Percentiles rank a stretch among this genome's conserved stretches.
Evolutionary conservation across 169 alveolate genomes (phyloP).

Genomic region (Plasmodium adleri): DNA sequence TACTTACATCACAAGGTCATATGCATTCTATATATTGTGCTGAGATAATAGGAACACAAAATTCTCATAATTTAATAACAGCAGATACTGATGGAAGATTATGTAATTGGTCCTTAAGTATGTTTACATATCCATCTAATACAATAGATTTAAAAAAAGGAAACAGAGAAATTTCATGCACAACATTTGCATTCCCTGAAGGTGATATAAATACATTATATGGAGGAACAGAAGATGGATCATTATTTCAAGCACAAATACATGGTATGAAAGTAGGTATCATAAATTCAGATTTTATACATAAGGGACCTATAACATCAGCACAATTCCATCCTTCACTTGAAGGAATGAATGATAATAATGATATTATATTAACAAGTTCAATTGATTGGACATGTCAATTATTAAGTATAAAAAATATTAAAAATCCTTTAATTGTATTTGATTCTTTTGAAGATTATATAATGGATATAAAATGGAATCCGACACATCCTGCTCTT

Average conservation of each 20-base stretch:
- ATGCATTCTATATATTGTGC: slow-evolving; percentile 89
- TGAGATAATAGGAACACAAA: slow-evolving; percentile 92
- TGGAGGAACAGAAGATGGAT: slow-evolving; percentile 77
- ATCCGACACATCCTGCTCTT: slow-evolving; percentile 70
- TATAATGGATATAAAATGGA: slow-evolving; percentile 90
- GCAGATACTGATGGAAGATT: slow-evolving; percentile 91
- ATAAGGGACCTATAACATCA: slow-evolving; percentile 86
- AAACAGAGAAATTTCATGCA: slow-evolving; percentile 62
- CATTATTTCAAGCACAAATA: slow-evolving; percentile 69
- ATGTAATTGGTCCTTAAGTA: slow-evolving; percentile 92
- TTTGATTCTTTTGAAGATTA: slow-evolving; percentile 88
- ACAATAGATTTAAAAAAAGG: slow-evolving; percentile 77
- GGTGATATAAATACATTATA: slow-evolving; percentile 73
- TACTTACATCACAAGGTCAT: slow-evolving; percentile 89
- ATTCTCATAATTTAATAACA: slow-evolving; percentile 91
- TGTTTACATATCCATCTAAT: slow-evolving; percentile 89
- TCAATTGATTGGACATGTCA: slow-evolving; percentile 92
- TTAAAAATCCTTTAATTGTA: slow-evolving; percentile 80
- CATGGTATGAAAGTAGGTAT: slow-evolving; percentile 79
- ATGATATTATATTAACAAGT: slow-evolving; percentile 85
- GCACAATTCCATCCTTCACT: slow-evolving; percentile 83
- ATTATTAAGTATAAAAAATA: slow-evolving; percentile 83
- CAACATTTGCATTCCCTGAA: slow-evolving; percentile 65
- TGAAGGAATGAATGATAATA: slow-evolving; percentile 79
- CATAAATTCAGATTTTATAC: slow-evolving; percentile 79